Conservation (phyloP, 2,329 filamentous ascomycete genomes). For the Rhynchosporium secalis region DNA sequence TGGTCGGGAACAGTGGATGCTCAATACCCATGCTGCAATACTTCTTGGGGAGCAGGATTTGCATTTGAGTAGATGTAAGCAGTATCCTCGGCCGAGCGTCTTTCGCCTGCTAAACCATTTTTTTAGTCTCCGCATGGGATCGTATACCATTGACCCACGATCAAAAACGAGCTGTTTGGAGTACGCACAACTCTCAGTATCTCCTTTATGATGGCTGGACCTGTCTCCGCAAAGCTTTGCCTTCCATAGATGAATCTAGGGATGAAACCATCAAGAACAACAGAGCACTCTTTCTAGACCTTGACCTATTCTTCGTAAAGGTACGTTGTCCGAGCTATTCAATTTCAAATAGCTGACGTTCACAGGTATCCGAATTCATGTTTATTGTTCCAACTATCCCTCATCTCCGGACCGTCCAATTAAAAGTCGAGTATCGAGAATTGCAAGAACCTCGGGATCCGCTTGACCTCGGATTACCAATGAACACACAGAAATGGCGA, state of each 20-base stretch:
- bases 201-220: slow-evolving; percentile 53
- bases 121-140: slow-evolving; percentile 59
- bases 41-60: slow-evolving; percentile 66
- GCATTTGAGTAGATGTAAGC: slow-evolving; percentile 58
- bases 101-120: slow-evolving; percentile 22
- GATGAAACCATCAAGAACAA: slow-evolving; percentile 29
- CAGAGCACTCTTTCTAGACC: slow-evolving; percentile 46
- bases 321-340: slow-evolving; percentile 42
- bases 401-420: slow-evolving; percentile 56
- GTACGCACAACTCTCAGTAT: slow-evolving; percentile 57
- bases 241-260: slow-evolving; percentile 37
- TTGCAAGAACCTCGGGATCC: slow-evolving; percentile 27
- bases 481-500: slow-evolving; percentile 52
- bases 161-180: slow-evolving; percentile 61
- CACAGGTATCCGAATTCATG: slow-evolving; percentile 62
- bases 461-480: slow-evolving; percentile 19
- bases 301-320: slow-evolving; percentile 68
- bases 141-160: slow-evolving; percentile 52
- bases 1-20: slow-evolving; percentile 65
- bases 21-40: slow-evolving; percentile 64
- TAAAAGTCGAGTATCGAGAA: slow-evolving; percentile 61
- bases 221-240: slow-evolving; percentile 54
- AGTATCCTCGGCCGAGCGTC: slow-evolving; percentile 10
- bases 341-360: slow-evolving; percentile 21
- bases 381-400: slow-evolving; percentile 56